Conservation (phyloP, 345 rosid genomes). For the Rubroshorea leprosula region DNA sequence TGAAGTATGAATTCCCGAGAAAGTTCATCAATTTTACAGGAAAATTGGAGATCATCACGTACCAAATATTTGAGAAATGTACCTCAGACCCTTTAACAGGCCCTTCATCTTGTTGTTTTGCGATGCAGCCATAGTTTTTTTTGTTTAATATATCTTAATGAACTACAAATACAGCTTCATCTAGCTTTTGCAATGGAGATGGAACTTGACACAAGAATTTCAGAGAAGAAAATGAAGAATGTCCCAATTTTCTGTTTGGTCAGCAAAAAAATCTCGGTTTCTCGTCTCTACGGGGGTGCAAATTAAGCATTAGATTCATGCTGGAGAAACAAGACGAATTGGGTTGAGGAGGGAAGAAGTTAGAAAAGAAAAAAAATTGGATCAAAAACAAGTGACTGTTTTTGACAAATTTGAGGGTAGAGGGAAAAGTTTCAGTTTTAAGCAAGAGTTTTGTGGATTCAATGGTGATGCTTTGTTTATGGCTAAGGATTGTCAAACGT, state of each 20-base stretch:
- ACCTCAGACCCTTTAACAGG: conserved; percentile 66
- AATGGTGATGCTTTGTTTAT: conserved; percentile 22
- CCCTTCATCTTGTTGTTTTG: conserved; percentile 74
- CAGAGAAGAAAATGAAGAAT: too few species aligned
- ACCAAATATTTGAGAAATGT: conserved; percentile 82
- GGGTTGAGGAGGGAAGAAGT: background rate
- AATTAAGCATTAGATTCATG: too few species aligned
- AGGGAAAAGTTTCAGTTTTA: conserved; percentile 20
- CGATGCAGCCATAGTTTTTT: too few species aligned
- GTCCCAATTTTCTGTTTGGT: too few species aligned
- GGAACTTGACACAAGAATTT: too few species aligned
- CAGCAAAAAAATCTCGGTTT: too few species aligned
- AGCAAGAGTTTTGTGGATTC: conserved; percentile 34
- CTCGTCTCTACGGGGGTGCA: too few species aligned
- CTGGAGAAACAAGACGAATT: too few species aligned
- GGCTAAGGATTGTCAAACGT: conserved; percentile 7
- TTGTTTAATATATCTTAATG: too few species aligned
- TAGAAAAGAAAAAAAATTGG: conserved; percentile 3
- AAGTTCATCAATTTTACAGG: background rate
- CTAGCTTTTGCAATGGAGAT: too few species aligned
- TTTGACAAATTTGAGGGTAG: conserved; percentile 24
- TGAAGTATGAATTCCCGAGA: background rate
- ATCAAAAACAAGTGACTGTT: conserved; percentile 31
- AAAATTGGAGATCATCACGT: background rate
- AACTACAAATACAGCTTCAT: too few species aligned